These are phyloP conservation scores for Gossypium schwendimanii DNA, from an alignment of 441 rosid species.

Conservation along the genomic window DNA sequence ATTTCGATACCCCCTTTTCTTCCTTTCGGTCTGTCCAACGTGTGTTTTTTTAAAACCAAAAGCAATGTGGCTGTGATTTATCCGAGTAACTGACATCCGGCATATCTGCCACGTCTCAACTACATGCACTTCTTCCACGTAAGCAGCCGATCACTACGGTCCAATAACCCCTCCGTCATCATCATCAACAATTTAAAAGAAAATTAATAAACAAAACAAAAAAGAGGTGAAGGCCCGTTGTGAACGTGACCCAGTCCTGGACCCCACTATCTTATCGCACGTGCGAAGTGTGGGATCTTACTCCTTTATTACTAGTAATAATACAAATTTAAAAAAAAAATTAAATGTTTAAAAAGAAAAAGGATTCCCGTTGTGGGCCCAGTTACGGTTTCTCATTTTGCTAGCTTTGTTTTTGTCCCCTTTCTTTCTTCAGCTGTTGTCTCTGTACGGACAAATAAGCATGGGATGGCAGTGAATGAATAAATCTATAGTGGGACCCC, in stretches of 20 bases:
- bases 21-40: neutral
- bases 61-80: constrained; percentile 4
- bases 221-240: neutral
- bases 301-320: neutral
- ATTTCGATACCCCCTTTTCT: neutral
- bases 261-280: constrained; percentile 14
- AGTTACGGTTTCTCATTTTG: constrained; percentile 15
- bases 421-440: neutral
- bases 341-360: neutral
- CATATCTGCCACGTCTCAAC: constrained; percentile 22
- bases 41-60: neutral
- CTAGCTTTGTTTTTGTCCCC: neutral
- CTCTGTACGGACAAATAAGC: constrained; percentile 14
- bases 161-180: neutral
- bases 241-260: constrained; percentile 11
- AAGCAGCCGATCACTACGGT: constrained; percentile 8
- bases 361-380: constrained; percentile 12
- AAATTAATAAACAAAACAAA: neutral
- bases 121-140: constrained; percentile 17
- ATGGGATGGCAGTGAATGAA: neutral
- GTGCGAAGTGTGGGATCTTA: constrained; percentile 13
- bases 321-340: neutral
- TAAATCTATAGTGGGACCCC: neutral
- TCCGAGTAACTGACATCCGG: constrained; percentile 10
- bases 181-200: neutral